Conservation (phyloP, 176 grass and related monocot species). For the Triticum urartu region DNA sequence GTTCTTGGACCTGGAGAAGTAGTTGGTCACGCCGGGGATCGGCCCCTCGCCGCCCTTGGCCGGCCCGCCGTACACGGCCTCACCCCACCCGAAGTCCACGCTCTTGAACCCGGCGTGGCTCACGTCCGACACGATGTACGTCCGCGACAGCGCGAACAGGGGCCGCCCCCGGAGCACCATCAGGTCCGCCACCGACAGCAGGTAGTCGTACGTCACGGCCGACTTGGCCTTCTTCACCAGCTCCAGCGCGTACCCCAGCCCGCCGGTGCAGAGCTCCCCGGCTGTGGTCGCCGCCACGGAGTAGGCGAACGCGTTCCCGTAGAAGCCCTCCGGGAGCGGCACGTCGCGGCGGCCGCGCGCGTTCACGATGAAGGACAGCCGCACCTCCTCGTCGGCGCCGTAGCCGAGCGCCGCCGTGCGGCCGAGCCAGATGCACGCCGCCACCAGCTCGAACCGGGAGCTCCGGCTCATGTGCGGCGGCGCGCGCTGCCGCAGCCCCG, state of each 20-base stretch:
- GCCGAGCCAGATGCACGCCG: slow-evolving; percentile 63
- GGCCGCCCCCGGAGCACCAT: slow-evolving; percentile 43
- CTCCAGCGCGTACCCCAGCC: slow-evolving; percentile 45
- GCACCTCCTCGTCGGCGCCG: slow-evolving; percentile 45
- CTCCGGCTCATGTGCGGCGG: slow-evolving; percentile 16
- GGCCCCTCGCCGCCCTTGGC: slow-evolving; percentile 47
- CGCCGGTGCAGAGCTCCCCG: slow-evolving; percentile 27
- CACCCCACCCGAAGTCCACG: slow-evolving; percentile 32
- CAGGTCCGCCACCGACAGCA: slow-evolving; percentile 59
- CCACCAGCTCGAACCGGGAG: slow-evolving; percentile 66
- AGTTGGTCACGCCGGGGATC: slow-evolving; percentile 35
- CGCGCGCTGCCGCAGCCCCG: slow-evolving; percentile 40
- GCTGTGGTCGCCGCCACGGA: slow-evolving; percentile 42
- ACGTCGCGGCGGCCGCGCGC: slow-evolving; percentile 33
- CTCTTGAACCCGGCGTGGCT: slow-evolving; percentile 51
- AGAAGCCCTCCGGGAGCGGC: slow-evolving; percentile 55
- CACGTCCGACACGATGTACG: background rate
- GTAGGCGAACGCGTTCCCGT: slow-evolving; percentile 67
- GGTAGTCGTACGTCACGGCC: slow-evolving; percentile 51
- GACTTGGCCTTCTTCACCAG: slow-evolving; percentile 59
- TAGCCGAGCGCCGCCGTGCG: slow-evolving; percentile 54
- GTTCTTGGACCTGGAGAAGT: slow-evolving; percentile 48
- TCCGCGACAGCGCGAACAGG: slow-evolving; percentile 25
- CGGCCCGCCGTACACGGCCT: slow-evolving; percentile 48
- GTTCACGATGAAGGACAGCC: slow-evolving; percentile 51